phyloP scores from a whole-genome alignment of 2,329 filamentous ascomycete species.

The Aspergillus aculeatus region DNA sequence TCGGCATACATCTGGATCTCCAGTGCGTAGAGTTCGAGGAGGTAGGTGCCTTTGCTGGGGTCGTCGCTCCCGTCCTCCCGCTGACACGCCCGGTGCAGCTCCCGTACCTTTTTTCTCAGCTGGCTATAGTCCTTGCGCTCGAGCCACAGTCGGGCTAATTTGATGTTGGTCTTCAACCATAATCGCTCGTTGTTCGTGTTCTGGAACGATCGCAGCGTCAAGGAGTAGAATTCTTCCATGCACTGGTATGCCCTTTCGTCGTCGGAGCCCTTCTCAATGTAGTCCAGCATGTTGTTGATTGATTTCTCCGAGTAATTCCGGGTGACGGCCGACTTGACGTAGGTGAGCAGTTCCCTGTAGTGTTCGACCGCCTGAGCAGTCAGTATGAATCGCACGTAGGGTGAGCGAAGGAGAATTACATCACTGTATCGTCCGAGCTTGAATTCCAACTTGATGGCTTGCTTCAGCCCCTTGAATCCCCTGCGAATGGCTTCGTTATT shows the following conservation, averaged over 20 bases:
- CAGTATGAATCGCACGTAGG: not conserved
- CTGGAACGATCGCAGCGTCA: constrained; percentile 92
- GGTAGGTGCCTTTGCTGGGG: constrained; percentile 92
- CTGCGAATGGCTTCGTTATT: constrained; percentile 36
- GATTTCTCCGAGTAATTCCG: constrained; percentile 99
- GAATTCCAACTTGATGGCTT: constrained; percentile 96
- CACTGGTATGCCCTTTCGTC: constrained; percentile 69
- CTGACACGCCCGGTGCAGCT: constrained; percentile 87
- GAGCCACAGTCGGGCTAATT: constrained; percentile 85
- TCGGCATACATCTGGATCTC: constrained; percentile 99
- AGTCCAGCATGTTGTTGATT: constrained; percentile 99
- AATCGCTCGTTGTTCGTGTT: constrained; percentile 95
- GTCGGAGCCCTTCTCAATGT: constrained; percentile 87
- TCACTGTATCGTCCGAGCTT: constrained; percentile 84
- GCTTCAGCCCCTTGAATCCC: constrained; percentile 96
- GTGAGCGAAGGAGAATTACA: constrained; percentile 47
- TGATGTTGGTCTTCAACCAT: constrained; percentile 98
- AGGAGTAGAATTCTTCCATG: constrained; percentile 93
- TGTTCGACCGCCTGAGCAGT: constrained; percentile 74
- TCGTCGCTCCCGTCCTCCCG: constrained; percentile 77
- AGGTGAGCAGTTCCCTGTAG: constrained; percentile 91
- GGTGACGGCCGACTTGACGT: constrained; percentile 94
- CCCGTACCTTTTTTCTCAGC: constrained; percentile 77
- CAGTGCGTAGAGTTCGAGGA: constrained; percentile 89
- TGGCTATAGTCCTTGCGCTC: constrained; percentile 84